Evolutionary conservation across 2,329 filamentous ascomycete genomes (phyloP).

Genomic region (Colletotrichum sp.): DNA sequence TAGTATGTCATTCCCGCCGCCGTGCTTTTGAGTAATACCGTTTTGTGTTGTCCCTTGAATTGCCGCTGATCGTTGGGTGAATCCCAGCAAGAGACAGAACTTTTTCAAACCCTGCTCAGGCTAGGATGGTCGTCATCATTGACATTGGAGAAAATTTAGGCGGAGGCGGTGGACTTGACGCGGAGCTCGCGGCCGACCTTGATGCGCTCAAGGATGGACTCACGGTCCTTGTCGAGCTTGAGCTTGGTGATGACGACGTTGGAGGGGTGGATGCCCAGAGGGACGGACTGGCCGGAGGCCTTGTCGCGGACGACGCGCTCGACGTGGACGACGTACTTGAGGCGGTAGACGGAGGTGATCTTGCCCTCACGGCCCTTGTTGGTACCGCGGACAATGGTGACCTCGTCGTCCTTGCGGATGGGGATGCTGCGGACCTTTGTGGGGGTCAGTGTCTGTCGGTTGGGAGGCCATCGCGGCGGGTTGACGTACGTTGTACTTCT

Average conservation of each 20-base stretch:
- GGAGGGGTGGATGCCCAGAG: slow-evolving; percentile 91
- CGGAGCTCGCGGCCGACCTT: slow-evolving; percentile 78
- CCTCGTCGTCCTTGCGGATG: slow-evolving; percentile 97
- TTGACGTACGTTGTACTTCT: slow-evolving; percentile 93
- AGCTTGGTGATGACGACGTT: slow-evolving; percentile 99
- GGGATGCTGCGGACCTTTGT: slow-evolving; percentile 89
- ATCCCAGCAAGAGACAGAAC: not conserved
- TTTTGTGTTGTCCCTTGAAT: slow-evolving; percentile 10
- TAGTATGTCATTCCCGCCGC: not conserved
- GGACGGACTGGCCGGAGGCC: slow-evolving; percentile 94
- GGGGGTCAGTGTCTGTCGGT: not conserved
- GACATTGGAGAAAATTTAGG: slow-evolving; percentile 39
- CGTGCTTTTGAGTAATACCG: not conserved
- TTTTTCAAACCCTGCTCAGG: not conserved
- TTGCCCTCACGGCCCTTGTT: slow-evolving; percentile 99
- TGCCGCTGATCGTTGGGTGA: slow-evolving; percentile 9
- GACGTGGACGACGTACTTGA: slow-evolving; percentile 97
- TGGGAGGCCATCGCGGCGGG: not conserved
- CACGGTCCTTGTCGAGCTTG: slow-evolving; percentile 96
- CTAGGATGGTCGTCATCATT: not conserved
- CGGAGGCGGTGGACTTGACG: slow-evolving; percentile 73
- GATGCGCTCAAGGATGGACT: slow-evolving; percentile 87
- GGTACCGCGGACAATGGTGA: slow-evolving; percentile 87
- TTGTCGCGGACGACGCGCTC: slow-evolving; percentile 98
- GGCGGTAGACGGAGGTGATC: slow-evolving; percentile 95